Base-by-base conservation (phyloP, 1,284 basidiomycete species). In the Cryptococcus floricola region DNA sequence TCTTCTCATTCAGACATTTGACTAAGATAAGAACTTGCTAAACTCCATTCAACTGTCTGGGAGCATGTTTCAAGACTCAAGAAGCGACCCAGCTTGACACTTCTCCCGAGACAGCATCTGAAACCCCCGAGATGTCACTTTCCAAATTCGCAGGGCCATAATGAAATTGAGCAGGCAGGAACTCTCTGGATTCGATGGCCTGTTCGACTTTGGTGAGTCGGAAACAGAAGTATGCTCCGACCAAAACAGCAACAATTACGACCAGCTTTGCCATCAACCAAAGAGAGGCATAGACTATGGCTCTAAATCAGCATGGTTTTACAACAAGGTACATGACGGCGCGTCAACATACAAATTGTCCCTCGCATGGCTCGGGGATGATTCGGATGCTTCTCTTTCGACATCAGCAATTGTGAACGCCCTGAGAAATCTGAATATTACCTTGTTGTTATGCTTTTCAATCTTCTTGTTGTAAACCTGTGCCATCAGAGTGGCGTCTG, bases 101-200 rank as follows among this genome's bases (percentile, higher is more conserved):
- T 34, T 34, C 31, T 34, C 31, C 23, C 8, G 45, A 46, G 31
- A 62, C 48, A 16, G 49, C 48, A 39, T 52, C 52, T 19, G 25
- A 37, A 45, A 49, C 38, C 38, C 56, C 37, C 16, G 37, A 45
- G 4, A 39, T 44, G 25, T 61, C 56, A 4, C 49, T 50, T 13
- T 56, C 46, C 46, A 63, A 34, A 37, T 68, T 63, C 3, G 64
- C 62, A 10, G 64, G 61, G 2, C 53, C 50, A 50, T 66, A 67
- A 50, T 66, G 69, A 45, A 60, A 62, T 14, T 62, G 59, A 0
- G 68, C 64, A n/a, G 69, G 62, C 19, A 67, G 41, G 25, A 69
- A 66, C 14, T 56, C 50, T 13, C 66, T 41, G 1, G 68, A 66
- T 37, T 58, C 52, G 9, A 63, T 39, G n/a, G 69, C 69, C 52